Evolutionary conservation across 1,139 yeast genomes (phyloP).

Genomic region (Kurtzmaniella quercitrusa): DNA sequence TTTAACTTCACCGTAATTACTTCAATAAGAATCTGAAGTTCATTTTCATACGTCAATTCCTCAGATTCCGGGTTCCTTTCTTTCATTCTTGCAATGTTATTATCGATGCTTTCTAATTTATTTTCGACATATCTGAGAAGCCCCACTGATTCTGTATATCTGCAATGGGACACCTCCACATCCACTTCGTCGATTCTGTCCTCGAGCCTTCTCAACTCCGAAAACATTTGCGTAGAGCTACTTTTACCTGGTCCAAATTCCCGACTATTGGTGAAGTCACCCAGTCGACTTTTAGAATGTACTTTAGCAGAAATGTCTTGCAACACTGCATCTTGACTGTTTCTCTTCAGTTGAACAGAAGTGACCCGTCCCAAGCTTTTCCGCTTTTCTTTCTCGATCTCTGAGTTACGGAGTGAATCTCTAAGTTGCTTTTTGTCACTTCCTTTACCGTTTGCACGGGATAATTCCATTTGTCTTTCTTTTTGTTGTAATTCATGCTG

Average conservation of each 20-base stretch:
- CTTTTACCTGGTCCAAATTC: conserved; percentile 1
- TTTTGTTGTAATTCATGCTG: conserved; percentile 54
- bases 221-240: conserved; percentile 24
- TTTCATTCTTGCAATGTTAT: conserved; percentile 9
- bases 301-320: conserved; percentile 54
- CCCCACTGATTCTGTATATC: conserved; percentile 52
- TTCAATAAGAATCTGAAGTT: conserved; percentile 36
- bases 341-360: conserved; percentile 18
- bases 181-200: conserved; percentile 66
- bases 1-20: conserved; percentile 38
- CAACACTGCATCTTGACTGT: conserved; percentile 37
- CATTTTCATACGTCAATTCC: conserved; percentile 16
- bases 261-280: conserved; percentile 32
- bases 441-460: conserved; percentile 18
- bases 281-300: conserved; percentile 51
- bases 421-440: conserved; percentile 41
- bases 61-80: conserved; percentile 5
- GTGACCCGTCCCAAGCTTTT: conserved; percentile 6
- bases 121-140: conserved; percentile 41
- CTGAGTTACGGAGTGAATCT: conserved; percentile 38
- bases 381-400: conserved; percentile 22
- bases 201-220: conserved; percentile 50
- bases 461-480: conserved; percentile 37
- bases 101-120: conserved; percentile 24
- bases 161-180: conserved; percentile 58